Percentiles rank a stretch among this genome's conserved stretches.
These are phyloP conservation scores for Phytophthora multivora DNA, from an alignment of 352 stramenopile genomes.

Conservation along the genomic window DNA sequence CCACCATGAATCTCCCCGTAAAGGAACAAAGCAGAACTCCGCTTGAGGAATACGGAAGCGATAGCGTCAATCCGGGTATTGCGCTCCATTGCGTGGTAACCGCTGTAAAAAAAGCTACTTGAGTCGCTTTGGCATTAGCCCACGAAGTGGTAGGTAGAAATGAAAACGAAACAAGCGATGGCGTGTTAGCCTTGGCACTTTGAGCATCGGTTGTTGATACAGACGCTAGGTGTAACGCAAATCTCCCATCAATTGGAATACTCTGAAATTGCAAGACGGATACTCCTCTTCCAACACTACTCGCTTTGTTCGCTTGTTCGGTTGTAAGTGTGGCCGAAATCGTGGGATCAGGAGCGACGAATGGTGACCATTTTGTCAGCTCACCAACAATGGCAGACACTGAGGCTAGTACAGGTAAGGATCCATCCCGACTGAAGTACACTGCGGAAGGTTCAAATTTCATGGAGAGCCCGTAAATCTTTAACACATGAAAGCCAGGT, in stretches of 20 bases:
- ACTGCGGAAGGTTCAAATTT: conserved; percentile 57
- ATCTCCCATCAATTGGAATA: conserved; percentile 41
- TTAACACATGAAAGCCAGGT: conserved; percentile 43
- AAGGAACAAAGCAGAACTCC: conserved; percentile 56
- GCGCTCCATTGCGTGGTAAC: conserved; percentile 37
- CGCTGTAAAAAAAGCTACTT: conserved; percentile 30
- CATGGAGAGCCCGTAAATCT: conserved; percentile 50
- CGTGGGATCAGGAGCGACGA: conserved; percentile 37
- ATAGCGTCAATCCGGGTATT: conserved; percentile 37
- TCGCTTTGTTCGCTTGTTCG: conserved; percentile 41
- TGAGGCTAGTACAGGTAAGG: conserved; percentile 27
- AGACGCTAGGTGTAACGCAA: conserved; percentile 38
- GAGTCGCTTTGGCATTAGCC: conserved; percentile 23
- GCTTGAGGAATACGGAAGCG: conserved; percentile 13
- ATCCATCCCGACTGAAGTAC: conserved; percentile 50
- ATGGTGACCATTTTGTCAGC: conserved; percentile 43
- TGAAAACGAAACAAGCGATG: conserved; percentile 44
- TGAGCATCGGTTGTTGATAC: conserved; percentile 40
- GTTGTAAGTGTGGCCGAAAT: conserved; percentile 33
- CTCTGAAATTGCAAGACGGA: conserved; percentile 51
- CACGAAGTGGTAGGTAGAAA: conserved; percentile 42
- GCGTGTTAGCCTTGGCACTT: conserved; percentile 44
- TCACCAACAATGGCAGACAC: conserved; percentile 31
- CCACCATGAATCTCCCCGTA: conserved; percentile 56
- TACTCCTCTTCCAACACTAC: conserved; percentile 46